These are phyloP conservation scores for Penicillium lividum DNA, from an alignment of 495 filamentous ascomycete genomes.

Conservation along the genomic window DNA sequence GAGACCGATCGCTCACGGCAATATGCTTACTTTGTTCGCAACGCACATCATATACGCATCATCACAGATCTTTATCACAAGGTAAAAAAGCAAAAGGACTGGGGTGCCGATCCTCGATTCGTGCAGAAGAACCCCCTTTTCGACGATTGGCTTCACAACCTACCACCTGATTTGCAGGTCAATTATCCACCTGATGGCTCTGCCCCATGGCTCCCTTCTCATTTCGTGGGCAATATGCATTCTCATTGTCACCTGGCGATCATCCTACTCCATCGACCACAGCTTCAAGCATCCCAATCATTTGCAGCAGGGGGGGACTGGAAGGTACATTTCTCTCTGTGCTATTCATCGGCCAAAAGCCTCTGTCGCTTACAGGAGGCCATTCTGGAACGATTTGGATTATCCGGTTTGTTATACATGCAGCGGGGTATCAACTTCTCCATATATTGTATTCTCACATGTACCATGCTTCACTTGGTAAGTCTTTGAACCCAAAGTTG, in stretches of 20 bases:
- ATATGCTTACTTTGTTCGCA: slow-evolving; percentile 75
- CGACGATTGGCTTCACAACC: slow-evolving; percentile 69
- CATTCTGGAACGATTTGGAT: slow-evolving; percentile 72
- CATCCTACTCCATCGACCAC: slow-evolving; percentile 87
- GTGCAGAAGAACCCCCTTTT: slow-evolving; percentile 74
- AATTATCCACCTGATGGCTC: slow-evolving; percentile 76
- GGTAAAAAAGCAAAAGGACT: slow-evolving; percentile 82
- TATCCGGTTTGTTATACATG: slow-evolving; percentile 88
- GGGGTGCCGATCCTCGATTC: slow-evolving; percentile 86
- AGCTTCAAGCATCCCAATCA: slow-evolving; percentile 75
- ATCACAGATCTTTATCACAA: slow-evolving; percentile 75
- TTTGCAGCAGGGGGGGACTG: slow-evolving; percentile 72
- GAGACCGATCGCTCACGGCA: slow-evolving; percentile 80
- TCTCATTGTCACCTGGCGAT: slow-evolving; percentile 87
- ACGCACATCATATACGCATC: slow-evolving; percentile 75
- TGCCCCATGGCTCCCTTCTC: slow-evolving; percentile 81
- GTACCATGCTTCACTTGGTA: slow-evolving; percentile 94
- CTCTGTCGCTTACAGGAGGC: slow-evolving; percentile 91
- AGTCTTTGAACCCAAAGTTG: slow-evolving; percentile 31
- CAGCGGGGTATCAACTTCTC: slow-evolving; percentile 93
- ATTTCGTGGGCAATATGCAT: slow-evolving; percentile 91
- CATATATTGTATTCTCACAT: slow-evolving; percentile 88
- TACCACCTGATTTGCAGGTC: slow-evolving; percentile 79
- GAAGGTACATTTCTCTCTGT: slow-evolving; percentile 85
- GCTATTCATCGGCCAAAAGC: slow-evolving; percentile 82